phyloP scores from a whole-genome alignment of 1,284 basidiomycete genomes.

The Trichosporon sp. region DNA sequence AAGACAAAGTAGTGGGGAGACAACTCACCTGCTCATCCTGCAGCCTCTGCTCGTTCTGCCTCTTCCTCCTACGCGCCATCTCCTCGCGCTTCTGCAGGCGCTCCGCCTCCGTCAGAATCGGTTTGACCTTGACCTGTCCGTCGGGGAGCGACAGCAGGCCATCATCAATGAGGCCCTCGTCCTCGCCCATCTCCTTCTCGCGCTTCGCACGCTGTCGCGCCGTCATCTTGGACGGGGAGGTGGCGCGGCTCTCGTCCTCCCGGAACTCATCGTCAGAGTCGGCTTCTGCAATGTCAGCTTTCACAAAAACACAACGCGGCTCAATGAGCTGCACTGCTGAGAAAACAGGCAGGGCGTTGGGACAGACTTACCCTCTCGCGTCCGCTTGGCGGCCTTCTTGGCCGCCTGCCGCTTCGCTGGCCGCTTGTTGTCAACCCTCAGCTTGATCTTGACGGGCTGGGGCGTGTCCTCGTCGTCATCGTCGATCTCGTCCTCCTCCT shows the following conservation, averaged over 20 bases:
- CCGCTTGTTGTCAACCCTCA: constrained; percentile 13
- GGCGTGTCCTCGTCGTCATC: constrained; percentile 21
- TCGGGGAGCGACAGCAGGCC: constrained; percentile 49
- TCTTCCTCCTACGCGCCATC: constrained; percentile 79
- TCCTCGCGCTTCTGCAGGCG: constrained; percentile 79
- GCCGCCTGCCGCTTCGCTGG: constrained; percentile 32
- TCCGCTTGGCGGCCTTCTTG: constrained; percentile 32
- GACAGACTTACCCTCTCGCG: constrained; percentile 27
- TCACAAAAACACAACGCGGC: too few relatives aligned
- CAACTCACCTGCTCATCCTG: constrained; percentile 84
- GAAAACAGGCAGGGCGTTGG: too few relatives aligned
- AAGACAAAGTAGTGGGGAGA: not conserved
- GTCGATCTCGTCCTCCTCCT: constrained; percentile 31
- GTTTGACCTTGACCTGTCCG: constrained; percentile 65
- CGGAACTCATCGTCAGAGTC: constrained; percentile 22
- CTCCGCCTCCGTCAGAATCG: constrained; percentile 74
- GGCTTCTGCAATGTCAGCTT: constrained; percentile 9
- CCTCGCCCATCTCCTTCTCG: constrained; percentile 35
- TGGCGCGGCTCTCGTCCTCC: constrained; percentile 21
- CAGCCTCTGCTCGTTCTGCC: constrained; percentile 83
- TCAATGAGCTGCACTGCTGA: too few relatives aligned
- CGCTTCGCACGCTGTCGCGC: constrained; percentile 44
- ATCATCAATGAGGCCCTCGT: constrained; percentile 34
- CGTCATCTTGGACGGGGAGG: constrained; percentile 42
- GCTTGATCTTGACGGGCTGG: constrained; percentile 11